Percentiles rank a stretch among this genome's conserved stretches.
These are phyloP conservation scores for Backusella parvicylindrica DNA, from an alignment of 192 early-diverging fungal genomes.

Conservation along the genomic window DNA sequence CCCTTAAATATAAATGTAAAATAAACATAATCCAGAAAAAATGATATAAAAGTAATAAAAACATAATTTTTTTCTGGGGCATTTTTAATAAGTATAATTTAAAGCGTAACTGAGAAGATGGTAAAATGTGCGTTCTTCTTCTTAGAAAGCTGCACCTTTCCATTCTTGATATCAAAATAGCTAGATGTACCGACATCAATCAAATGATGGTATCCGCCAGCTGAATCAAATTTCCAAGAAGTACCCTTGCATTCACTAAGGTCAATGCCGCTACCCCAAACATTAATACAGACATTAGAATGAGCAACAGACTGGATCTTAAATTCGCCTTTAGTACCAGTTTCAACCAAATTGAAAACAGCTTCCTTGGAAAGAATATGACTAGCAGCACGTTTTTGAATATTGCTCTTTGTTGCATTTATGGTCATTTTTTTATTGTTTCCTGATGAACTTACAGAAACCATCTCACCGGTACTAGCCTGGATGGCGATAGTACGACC, in stretches of 20 bases:
- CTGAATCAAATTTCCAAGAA: not conserved
- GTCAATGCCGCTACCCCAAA: not conserved
- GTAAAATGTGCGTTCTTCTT: not conserved
- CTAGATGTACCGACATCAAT: not conserved
- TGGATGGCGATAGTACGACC: conserved; percentile 8
- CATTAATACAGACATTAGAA: not conserved
- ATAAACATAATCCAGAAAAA: too few species aligned
- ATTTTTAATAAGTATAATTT: not conserved
- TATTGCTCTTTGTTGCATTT: not conserved
- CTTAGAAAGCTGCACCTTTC: not conserved
- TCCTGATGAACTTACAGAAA: not conserved
- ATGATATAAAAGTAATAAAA: too few species aligned
- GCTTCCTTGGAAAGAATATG: not conserved
- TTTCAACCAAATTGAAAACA: not conserved
- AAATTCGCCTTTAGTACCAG: not conserved
- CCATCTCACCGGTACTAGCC: not conserved
- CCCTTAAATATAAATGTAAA: too few species aligned
- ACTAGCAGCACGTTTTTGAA: not conserved
- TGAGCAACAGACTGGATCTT: not conserved
- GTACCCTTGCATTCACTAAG: not conserved
- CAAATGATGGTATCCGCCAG: not conserved
- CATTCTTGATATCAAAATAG: not conserved
- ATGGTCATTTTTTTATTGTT: not conserved
- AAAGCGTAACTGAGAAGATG: not conserved
- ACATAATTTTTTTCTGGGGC: too few species aligned